Percentiles rank a stretch among this genome's conserved stretches.
phyloP scores from a whole-genome alignment of 73 alveolate genomes.

The Paramecium octaurelia region DNA sequence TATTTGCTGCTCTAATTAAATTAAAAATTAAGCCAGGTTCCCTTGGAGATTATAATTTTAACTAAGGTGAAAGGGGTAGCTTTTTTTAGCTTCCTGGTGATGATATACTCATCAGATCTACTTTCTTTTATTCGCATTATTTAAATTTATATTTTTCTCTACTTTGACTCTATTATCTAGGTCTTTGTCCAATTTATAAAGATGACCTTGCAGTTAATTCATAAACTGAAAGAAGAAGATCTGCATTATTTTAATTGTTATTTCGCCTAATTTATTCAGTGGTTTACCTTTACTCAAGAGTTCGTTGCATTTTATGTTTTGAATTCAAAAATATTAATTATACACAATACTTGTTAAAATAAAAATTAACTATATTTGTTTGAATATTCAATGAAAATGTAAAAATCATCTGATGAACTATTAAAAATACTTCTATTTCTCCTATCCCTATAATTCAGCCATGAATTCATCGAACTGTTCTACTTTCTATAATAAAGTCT shows the following conservation, averaged over 20 bases:
- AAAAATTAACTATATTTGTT: neutral
- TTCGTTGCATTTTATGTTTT: conserved; percentile 27
- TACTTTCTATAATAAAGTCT: conserved; percentile 42
- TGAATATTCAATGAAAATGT: neutral
- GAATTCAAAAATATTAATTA: neutral
- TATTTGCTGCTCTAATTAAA: conserved; percentile 10
- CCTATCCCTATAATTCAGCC: neutral
- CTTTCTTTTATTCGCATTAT: neutral
- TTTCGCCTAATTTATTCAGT: neutral
- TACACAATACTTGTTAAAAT: neutral
- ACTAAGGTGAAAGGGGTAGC: neutral
- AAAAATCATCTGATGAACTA: conserved; percentile 45
- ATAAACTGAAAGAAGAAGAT: conserved; percentile 20
- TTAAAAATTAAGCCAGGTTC: neutral
- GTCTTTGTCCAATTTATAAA: conserved; percentile 18
- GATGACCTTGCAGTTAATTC: conserved; percentile 42
- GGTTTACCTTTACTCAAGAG: conserved; percentile 2
- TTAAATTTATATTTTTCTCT: conserved; percentile 38
- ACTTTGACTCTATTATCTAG: conserved; percentile 37
- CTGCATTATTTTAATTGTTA: conserved; percentile 2
- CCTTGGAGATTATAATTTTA: conserved; percentile 21
- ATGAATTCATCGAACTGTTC: conserved; percentile 40
- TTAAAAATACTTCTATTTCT: conserved; percentile 44
- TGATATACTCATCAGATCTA: conserved; percentile 13
- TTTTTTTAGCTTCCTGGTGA: conserved; percentile 23